phyloP scores from a whole-genome alignment of 2,329 filamentous ascomycete species.

The Fusarium burgessii region DNA sequence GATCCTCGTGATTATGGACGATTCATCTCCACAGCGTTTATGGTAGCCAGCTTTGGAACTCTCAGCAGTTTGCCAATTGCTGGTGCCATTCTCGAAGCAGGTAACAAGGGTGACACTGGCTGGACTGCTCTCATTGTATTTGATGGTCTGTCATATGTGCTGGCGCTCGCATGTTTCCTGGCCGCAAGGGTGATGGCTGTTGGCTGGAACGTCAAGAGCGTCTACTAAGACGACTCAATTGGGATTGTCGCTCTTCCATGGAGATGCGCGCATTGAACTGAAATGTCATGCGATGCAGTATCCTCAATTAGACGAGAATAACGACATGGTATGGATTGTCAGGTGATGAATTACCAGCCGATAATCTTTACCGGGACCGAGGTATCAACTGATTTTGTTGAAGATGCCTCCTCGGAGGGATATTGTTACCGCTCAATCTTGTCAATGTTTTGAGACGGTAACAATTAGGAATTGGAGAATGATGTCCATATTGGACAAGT shows the following conservation, averaged over 20 bases:
- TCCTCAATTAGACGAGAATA: neutral
- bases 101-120: conserved; percentile 43
- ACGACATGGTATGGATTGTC: conserved; percentile 10
- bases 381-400: conserved; percentile 15
- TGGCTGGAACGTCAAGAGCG: conserved; percentile 33
- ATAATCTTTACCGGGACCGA: conserved; percentile 11
- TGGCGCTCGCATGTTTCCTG: conserved; percentile 37
- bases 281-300: conserved; percentile 10
- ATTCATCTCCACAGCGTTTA: conserved; percentile 82
- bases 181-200: conserved; percentile 35
- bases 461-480: neutral
- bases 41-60: conserved; percentile 79
- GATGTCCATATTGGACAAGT: neutral
- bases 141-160: conserved; percentile 48
- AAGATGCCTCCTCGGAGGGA: conserved; percentile 19
- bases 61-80: conserved; percentile 61
- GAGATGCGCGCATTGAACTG: conserved; percentile 12
- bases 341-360: conserved; percentile 19
- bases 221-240: conserved; percentile 22
- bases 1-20: conserved; percentile 79
- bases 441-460: neutral
- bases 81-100: conserved; percentile 52
- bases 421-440: neutral
- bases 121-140: conserved; percentile 57
- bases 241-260: neutral